Conservation (phyloP, 306 rosid species). For the Fragaria vesca region DNA sequence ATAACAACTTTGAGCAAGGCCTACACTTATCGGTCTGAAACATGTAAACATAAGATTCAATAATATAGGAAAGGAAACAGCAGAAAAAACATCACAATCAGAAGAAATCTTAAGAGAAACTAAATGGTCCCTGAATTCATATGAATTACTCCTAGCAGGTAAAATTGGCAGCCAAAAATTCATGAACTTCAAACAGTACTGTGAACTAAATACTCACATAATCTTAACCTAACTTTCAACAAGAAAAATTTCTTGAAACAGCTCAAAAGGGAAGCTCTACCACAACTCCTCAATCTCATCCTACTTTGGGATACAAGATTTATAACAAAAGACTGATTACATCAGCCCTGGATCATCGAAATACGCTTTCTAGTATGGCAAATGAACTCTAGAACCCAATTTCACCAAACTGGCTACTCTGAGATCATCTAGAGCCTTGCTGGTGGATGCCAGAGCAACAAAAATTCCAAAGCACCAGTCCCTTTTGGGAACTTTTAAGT, state of each 20-base stretch:
- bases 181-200: not conserved
- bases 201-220: not conserved
- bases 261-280: not conserved
- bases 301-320: not conserved
- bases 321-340: not conserved
- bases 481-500: not conserved
- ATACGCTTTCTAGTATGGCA: not conserved
- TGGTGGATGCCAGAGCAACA: not conserved
- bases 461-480: not conserved
- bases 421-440: not conserved
- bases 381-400: not conserved
- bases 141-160: not conserved
- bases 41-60: not conserved
- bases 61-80: not conserved
- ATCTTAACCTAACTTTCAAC: not conserved
- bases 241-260: not conserved
- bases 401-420: not conserved
- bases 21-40: constrained; percentile 24
- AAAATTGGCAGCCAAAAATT: not conserved
- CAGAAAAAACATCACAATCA: not conserved
- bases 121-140: not conserved
- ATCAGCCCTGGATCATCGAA: not conserved
- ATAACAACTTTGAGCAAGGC: constrained; percentile 9
- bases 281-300: not conserved
- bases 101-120: not conserved